Evolutionary conservation across 2,329 filamentous ascomycete species (phyloP).

Genomic region (Phialophora verrucosa): DNA sequence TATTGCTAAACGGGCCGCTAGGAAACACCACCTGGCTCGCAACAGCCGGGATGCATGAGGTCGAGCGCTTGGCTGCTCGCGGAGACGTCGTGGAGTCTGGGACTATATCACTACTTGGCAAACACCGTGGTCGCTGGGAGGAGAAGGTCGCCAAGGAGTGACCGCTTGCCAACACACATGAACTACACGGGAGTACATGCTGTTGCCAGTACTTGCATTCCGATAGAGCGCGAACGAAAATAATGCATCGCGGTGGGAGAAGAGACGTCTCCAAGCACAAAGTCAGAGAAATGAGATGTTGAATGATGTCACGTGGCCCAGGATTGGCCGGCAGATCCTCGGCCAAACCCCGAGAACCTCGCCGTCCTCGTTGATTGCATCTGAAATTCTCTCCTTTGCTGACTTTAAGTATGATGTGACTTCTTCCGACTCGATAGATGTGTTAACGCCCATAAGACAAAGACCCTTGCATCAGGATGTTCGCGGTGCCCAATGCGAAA

Average conservation of each 20-base stretch:
- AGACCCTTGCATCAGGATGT: constrained; percentile 16
- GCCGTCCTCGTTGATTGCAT: background rate
- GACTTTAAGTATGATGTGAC: background rate
- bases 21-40: too few species aligned
- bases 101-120: background rate
- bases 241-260: background rate
- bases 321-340: background rate
- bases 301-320: background rate
- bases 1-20: too few species aligned
- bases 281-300: background rate
- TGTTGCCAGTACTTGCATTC: background rate
- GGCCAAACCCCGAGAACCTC: background rate
- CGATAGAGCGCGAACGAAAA: background rate
- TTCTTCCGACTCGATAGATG: background rate
- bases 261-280: too few species aligned
- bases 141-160: background rate
- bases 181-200: background rate
- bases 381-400: background rate
- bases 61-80: too few species aligned
- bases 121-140: background rate
- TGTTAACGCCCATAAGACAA: background rate
- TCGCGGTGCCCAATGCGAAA: constrained; percentile 31
- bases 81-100: too few species aligned
- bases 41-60: too few species aligned
- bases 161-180: background rate